Evolutionary conservation across 306 rosid species (phyloP).

Genomic region (Malus sylvestris): DNA sequence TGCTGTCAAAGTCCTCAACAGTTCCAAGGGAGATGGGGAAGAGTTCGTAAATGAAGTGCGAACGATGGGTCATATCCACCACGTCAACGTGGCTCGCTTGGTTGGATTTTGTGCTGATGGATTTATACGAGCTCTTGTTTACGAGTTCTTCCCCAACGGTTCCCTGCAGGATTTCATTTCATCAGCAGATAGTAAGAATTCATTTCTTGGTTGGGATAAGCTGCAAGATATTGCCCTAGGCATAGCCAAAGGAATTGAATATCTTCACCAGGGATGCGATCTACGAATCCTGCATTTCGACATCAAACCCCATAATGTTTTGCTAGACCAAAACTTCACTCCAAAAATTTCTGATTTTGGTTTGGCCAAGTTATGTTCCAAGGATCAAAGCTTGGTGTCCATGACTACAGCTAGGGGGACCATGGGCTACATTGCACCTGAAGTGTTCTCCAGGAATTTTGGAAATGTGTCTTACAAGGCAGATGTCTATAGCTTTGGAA

Average conservation of each 20-base stretch:
- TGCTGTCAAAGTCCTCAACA: background rate
- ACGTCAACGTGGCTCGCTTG: conserved; percentile 30
- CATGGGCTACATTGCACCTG: conserved; percentile 30
- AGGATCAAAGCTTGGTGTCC: background rate
- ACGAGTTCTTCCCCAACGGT: conserved; percentile 28
- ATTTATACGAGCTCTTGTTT: conserved; percentile 24
- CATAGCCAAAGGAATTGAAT: conserved; percentile 33
- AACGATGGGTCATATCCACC: conserved; percentile 33
- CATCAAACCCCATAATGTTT: conserved; percentile 32
- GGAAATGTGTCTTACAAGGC: conserved; percentile 16
- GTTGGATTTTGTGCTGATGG: conserved; percentile 40
- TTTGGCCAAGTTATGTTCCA: conserved; percentile 17
- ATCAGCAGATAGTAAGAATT: background rate
- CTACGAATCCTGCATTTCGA: conserved; percentile 31
- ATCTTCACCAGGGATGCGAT: conserved; percentile 29
- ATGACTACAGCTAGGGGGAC: conserved; percentile 5
- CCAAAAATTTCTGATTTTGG: conserved; percentile 3
- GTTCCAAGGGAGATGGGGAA: background rate
- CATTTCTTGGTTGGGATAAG: conserved; percentile 27
- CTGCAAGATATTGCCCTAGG: conserved; percentile 23
- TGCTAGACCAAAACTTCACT: conserved; percentile 16
- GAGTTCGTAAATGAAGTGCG: conserved; percentile 3
- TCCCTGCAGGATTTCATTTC: conserved; percentile 19
- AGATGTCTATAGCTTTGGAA: conserved; percentile 29
- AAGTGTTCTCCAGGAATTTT: conserved; percentile 22